Conservation (phyloP, 1,284 basidiomycete genomes). For the Ustilago tritici region DNA sequence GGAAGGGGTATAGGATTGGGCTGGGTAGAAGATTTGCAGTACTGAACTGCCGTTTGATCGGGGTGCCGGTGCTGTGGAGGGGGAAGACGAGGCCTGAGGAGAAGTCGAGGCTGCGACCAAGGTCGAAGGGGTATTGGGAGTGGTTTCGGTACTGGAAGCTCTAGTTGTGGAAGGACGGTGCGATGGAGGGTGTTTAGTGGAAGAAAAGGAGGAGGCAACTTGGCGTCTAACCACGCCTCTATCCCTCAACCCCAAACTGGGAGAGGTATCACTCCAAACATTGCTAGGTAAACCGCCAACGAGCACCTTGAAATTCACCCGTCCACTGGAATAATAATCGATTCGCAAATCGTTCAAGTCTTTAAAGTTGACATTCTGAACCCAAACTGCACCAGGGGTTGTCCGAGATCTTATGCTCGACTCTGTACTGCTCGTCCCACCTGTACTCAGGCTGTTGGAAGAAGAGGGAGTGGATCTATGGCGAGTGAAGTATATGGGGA, state of each 20-base stretch:
- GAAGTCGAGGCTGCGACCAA: not conserved
- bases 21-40: slow-evolving; percentile 69
- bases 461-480: not conserved
- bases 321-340: slow-evolving; percentile 16
- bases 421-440: not conserved
- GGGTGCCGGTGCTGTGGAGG: not conserved
- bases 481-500: slow-evolving; percentile 21
- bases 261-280: not conserved
- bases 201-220: too few relatives aligned
- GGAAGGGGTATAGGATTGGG: slow-evolving; percentile 60
- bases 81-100: not conserved
- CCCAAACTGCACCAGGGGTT: slow-evolving; percentile 72
- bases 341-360: slow-evolving; percentile 24
- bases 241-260: not conserved
- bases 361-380: slow-evolving; percentile 1
- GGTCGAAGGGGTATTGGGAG: not conserved
- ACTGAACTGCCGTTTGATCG: slow-evolving; percentile 2
- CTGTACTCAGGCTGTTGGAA: not conserved
- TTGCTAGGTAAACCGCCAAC: not conserved
- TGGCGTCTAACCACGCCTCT: too few relatives aligned
- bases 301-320: slow-evolving; percentile 16
- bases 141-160: not conserved
- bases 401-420: not conserved
- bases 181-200: too few relatives aligned
- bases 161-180: too few relatives aligned